phyloP scores from a whole-genome alignment of 148 eudicot genomes.

The Pouteria glomerata region DNA sequence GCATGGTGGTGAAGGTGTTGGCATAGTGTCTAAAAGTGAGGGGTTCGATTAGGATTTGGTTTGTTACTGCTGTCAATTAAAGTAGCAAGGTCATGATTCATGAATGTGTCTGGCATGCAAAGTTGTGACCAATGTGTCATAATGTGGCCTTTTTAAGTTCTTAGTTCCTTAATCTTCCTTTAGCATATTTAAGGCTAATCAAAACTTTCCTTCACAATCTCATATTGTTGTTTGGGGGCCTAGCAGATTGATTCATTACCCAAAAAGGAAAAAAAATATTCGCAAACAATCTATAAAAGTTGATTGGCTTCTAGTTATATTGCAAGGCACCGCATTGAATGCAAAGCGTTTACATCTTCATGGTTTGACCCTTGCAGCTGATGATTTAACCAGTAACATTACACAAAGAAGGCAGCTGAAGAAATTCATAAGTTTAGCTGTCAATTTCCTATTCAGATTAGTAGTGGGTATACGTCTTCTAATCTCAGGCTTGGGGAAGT shows the following conservation, averaged over 20 bases:
- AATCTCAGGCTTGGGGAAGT: conserved; percentile 31
- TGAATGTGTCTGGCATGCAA: neutral
- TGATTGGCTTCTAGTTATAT: neutral
- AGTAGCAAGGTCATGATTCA: neutral
- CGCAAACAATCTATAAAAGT: neutral
- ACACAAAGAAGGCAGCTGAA: conserved; percentile 24
- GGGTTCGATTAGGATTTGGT: neutral
- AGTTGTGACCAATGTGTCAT: neutral
- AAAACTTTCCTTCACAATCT: neutral
- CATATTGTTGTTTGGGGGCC: neutral
- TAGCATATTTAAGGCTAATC: neutral
- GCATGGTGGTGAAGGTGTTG: neutral
- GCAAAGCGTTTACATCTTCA: conserved; percentile 1
- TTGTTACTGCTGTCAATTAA: neutral
- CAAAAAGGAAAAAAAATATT: neutral
- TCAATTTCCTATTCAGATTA: conserved; percentile 38
- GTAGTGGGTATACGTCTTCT: conserved; percentile 47
- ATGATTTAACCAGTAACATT: conserved; percentile 16
- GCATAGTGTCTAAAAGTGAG: neutral
- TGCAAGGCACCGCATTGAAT: neutral
- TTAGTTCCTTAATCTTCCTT: neutral
- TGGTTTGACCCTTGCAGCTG: conserved; percentile 23
- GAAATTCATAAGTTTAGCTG: conserved; percentile 20
- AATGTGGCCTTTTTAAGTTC: neutral
- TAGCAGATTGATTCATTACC: conserved; percentile 16